Conservation (phyloP, 23 red algal species). For the Gracilaria vermiculophylla region DNA sequence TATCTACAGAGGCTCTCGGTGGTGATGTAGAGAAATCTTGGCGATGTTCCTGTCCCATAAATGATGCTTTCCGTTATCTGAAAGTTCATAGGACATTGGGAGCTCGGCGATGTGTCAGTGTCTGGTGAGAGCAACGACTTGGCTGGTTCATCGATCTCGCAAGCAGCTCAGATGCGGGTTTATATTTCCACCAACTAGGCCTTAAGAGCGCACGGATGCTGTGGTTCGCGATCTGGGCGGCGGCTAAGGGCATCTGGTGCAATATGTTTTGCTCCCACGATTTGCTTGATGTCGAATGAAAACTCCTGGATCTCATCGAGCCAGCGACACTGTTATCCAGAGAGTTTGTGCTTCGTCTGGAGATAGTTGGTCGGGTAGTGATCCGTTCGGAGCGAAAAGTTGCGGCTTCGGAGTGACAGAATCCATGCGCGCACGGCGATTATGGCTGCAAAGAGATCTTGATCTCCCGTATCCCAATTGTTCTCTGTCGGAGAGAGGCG, state of each 20-base stretch:
- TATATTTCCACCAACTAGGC: too few relatives aligned
- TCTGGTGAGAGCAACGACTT: too few relatives aligned
- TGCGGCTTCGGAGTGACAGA: neutral
- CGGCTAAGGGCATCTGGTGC: too few relatives aligned
- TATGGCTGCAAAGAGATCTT: neutral
- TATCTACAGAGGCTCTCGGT: neutral
- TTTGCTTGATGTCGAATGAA: neutral
- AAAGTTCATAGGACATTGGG: neutral
- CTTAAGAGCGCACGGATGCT: neutral
- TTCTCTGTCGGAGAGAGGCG: too few relatives aligned
- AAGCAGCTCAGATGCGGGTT: neutral
- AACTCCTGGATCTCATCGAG: neutral
- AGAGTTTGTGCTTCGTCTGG: neutral
- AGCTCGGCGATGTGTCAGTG: too few relatives aligned
- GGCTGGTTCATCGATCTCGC: neutral
- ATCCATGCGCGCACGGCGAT: conserved; percentile 17
- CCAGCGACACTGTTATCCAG: neutral
- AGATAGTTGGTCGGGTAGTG: conserved; percentile 8
- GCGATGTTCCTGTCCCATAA: neutral
- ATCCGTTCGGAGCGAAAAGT: neutral
- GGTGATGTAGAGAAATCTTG: neutral
- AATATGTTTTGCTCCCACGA: too few relatives aligned
- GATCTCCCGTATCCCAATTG: too few relatives aligned
- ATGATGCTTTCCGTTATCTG: neutral
- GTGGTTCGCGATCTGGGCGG: neutral